A percentile compares a stretch with the other conserved stretches of the same genome.
phyloP scores from a whole-genome alignment of 495 filamentous ascomycete species.

The Trichoderma erinaceum region DNA sequence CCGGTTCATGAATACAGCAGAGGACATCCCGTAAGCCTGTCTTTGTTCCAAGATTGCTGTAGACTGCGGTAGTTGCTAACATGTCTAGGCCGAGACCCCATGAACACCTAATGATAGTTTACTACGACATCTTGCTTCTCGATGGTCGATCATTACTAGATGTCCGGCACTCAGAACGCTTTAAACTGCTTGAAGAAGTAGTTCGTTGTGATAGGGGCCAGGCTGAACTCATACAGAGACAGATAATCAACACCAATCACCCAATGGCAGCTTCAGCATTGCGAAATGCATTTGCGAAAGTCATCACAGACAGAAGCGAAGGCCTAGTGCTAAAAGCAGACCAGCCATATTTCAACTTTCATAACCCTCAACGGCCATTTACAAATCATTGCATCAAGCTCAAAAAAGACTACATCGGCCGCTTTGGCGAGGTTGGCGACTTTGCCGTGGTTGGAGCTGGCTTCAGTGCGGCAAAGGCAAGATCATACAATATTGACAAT shows the following conservation, averaged over 20 bases:
- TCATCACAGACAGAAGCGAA: slow-evolving; percentile 61
- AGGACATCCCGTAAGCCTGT: slow-evolving; percentile 61
- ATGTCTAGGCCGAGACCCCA: slow-evolving; percentile 25
- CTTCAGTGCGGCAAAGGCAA: slow-evolving; percentile 55
- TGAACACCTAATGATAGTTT: slow-evolving; percentile 79
- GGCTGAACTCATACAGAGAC: slow-evolving; percentile 54
- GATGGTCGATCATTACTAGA: slow-evolving; percentile 62
- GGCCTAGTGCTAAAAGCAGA: slow-evolving; percentile 79
- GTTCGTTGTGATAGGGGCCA: slow-evolving; percentile 51
- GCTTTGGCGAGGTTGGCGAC: slow-evolving; percentile 74
- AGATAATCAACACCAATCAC: slow-evolving; percentile 55
- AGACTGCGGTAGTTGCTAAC: background rate
- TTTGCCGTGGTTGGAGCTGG: slow-evolving; percentile 70
- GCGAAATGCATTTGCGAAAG: slow-evolving; percentile 56
- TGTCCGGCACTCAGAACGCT: slow-evolving; percentile 53
- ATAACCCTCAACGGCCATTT: slow-evolving; percentile 27
- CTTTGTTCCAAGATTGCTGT: background rate
- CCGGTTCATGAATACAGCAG: slow-evolving; percentile 55
- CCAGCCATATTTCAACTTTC: slow-evolving; percentile 65
- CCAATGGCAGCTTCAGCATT: slow-evolving; percentile 42
- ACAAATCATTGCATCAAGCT: slow-evolving; percentile 66
- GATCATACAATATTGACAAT: slow-evolving; percentile 38
- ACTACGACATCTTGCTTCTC: slow-evolving; percentile 70
- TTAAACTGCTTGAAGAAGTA: slow-evolving; percentile 51
- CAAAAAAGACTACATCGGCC: slow-evolving; percentile 84